Evolutionary conservation across 169 alveolate species (phyloP).

Genomic region (Amoebophrya sp.): DNA sequence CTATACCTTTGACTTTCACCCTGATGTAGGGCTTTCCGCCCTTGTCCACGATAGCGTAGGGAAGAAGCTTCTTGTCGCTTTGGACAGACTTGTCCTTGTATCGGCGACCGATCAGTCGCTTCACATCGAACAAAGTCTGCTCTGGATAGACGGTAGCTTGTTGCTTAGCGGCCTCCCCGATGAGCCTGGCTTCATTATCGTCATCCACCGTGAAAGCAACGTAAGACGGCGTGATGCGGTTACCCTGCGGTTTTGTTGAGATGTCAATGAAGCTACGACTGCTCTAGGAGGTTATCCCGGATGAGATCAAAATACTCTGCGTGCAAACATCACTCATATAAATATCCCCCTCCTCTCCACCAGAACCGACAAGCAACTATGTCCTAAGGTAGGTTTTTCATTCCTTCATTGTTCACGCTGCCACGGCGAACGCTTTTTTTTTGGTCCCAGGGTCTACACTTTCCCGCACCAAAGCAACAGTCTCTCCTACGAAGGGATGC

Average conservation of each 20-base stretch:
- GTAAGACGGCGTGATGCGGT: constrained; percentile 95
- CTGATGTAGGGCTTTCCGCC: constrained; percentile 78
- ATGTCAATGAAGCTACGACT: constrained; percentile 96
- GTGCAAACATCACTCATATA: too few relatives aligned
- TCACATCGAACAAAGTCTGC: constrained; percentile 93
- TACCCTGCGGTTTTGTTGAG: constrained; percentile 87
- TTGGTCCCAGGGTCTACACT: too few relatives aligned
- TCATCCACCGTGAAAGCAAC: constrained; percentile 92
- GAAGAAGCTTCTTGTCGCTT: constrained; percentile 86
- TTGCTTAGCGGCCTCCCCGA: constrained; percentile 85
- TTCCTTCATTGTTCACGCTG: too few relatives aligned
- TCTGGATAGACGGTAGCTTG: constrained; percentile 92
- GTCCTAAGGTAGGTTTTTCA: too few relatives aligned
- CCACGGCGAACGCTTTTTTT: too few relatives aligned
- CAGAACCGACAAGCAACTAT: too few relatives aligned
- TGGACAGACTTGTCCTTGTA: constrained; percentile 88
- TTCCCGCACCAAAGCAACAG: too few relatives aligned
- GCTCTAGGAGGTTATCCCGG: too few relatives aligned
- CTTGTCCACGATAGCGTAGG: constrained; percentile 66
- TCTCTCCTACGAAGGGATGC: too few relatives aligned
- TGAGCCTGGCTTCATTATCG: constrained; percentile 89
- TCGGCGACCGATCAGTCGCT: constrained; percentile 95
- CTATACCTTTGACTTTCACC: constrained; percentile 76
- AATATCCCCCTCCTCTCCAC: too few relatives aligned
- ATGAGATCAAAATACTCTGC: too few relatives aligned